phyloP scores from a whole-genome alignment of 139 green algal species.

The Chlorella sp. region DNA sequence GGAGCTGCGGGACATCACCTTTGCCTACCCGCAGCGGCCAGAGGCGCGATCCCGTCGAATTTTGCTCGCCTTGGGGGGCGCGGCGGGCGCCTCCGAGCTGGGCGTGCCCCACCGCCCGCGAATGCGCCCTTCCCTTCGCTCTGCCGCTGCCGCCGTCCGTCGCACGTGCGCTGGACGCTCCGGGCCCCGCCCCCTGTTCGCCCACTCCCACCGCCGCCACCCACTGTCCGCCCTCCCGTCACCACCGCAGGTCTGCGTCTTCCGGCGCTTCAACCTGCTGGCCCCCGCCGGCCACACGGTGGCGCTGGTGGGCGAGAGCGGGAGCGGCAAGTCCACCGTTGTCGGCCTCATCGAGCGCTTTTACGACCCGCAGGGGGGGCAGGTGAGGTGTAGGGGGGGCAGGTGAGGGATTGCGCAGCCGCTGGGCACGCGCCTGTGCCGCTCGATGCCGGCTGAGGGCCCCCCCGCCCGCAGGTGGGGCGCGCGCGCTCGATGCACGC shows the following conservation, averaged over 20 bases:
- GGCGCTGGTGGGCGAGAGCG: slow-evolving; percentile 91
- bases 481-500: background rate
- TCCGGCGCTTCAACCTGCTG: slow-evolving; percentile 66
- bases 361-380: slow-evolving; percentile 68
- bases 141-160: no score
- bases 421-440: no score
- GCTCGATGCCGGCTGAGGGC: no score
- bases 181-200: no score
- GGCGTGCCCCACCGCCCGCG: no score
- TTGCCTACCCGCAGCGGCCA: slow-evolving; percentile 71
- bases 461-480: background rate
- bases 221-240: background rate
- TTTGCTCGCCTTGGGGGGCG: no score
- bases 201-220: no score
- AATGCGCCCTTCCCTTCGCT: background rate
- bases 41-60: no score
- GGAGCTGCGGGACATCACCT: slow-evolving; percentile 53
- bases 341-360: slow-evolving; percentile 88
- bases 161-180: no score
- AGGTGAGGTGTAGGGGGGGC: background rate
- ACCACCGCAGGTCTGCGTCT: slow-evolving; percentile 50
- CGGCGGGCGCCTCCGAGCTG: no score
- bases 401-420: background rate
- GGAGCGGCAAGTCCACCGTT: slow-evolving; percentile 93
- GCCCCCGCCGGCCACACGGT: slow-evolving; percentile 62